Evolutionary conservation across 2,329 filamentous ascomycete genomes (phyloP), one percentile per base, ranked within the genome.

Genomic region (Pyrenophora tritici-repentis): DNA sequence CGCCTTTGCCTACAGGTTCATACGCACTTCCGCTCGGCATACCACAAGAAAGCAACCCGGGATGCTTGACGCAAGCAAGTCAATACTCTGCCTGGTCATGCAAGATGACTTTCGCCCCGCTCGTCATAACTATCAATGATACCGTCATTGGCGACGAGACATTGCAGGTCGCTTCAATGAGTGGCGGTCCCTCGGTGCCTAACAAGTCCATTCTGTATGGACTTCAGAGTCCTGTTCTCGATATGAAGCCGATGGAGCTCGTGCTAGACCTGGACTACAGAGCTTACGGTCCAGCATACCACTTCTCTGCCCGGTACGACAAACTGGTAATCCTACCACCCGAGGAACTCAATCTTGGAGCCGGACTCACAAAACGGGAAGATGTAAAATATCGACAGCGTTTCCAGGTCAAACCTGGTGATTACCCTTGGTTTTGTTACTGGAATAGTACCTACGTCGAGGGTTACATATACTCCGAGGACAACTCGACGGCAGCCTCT

Each of bases 391-490:
- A 66, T 35, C 61, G 70, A 43, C 73, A 74, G 50, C 75, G 75
- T 33, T 74, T 78, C 56, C 68, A 76, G 42, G 75, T 78, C 9
- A 67, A 75, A 48, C 76, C 79, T n/a, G 83, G 83, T 7, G 83
- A 87, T 31, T 79, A 78, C 51, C 85, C 86, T 2, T 89, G 86
- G 86, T 86, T 84, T 62, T 89, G 86, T 69, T 83, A 82, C 67
- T 89, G 85, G 85, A 89, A 89, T 65, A 75, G 78, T 12, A 89
- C 86, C 0, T 78, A 84, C 45, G 77, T 88, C 42, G 86, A 89
- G 67, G 82, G 83, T 32, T 88, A 87, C 70, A 79, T 89, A 39
- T 89, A 87, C 62, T 76, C 84, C 45, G 79, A 83, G 46, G 71
- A 83, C 66, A 75, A 82, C 40, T 75, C 79, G 12, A 72, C 74